Evolutionary conservation across 1,139 yeast species (phyloP).

Genomic region (Blastobotrys malaysiensis): DNA sequence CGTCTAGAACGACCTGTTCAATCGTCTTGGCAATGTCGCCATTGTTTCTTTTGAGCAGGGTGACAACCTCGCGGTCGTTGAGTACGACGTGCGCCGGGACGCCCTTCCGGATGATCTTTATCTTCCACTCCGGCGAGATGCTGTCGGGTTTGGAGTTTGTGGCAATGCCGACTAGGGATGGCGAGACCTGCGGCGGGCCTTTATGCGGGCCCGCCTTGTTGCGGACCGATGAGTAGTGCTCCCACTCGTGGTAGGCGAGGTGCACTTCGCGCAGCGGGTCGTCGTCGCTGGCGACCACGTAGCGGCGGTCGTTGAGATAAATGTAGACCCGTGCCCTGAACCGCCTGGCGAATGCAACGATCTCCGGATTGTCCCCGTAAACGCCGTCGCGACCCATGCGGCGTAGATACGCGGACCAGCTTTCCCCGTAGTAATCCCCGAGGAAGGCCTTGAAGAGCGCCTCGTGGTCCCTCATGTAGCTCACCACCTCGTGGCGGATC

Average conservation of each 20-base stretch:
- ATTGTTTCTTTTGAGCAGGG: slow-evolving; percentile 18
- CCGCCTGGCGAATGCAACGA: slow-evolving; percentile 37
- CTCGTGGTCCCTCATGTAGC: slow-evolving; percentile 29
- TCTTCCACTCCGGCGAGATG: slow-evolving; percentile 27
- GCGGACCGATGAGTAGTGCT: slow-evolving; percentile 39
- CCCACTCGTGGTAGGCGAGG: slow-evolving; percentile 41
- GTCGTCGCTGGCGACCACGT: slow-evolving; percentile 28
- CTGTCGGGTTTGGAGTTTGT: slow-evolving; percentile 7
- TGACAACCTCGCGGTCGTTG: slow-evolving; percentile 15
- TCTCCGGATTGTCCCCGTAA: slow-evolving; percentile 40
- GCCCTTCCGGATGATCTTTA: slow-evolving; percentile 27
- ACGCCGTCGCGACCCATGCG: slow-evolving; percentile 38
- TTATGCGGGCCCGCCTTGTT: slow-evolving; percentile 35
- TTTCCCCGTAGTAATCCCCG: slow-evolving; percentile 28
- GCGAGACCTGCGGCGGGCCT: slow-evolving; percentile 34
- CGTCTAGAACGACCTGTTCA: slow-evolving; percentile 21
- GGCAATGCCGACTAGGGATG: slow-evolving; percentile 14
- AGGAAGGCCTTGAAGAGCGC: slow-evolving; percentile 31
- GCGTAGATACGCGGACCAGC: slow-evolving; percentile 32
- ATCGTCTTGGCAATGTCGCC: slow-evolving; percentile 23
- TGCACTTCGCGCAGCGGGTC: slow-evolving; percentile 25
- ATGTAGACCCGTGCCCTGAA: slow-evolving; percentile 32
- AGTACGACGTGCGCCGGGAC: slow-evolving; percentile 20
- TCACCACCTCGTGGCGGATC: slow-evolving; percentile 32
- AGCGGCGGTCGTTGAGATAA: slow-evolving; percentile 36